A percentile compares a stretch with the other conserved stretches of the same genome.
These are phyloP conservation scores for Cyclostephanos invisitatus DNA, from an alignment of 108 stramenopile species.

Conservation along the genomic window DNA sequence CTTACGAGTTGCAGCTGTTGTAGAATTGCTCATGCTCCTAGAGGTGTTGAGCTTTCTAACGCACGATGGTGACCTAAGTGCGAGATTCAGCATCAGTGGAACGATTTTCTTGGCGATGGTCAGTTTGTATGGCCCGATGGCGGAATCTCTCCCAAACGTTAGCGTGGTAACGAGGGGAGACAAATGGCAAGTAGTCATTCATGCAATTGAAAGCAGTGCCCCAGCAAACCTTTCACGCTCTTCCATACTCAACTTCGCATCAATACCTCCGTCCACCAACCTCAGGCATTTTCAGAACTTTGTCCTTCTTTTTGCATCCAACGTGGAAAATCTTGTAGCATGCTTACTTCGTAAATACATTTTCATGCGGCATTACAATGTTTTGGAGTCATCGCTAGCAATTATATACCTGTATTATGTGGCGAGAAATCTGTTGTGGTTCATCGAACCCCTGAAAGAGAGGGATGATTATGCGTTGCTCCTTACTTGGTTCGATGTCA, in stretches of 20 bases:
- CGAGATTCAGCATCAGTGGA: constrained; percentile 37
- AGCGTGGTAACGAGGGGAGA: constrained; percentile 42
- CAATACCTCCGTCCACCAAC: background rate
- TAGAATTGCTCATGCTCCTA: constrained; percentile 40
- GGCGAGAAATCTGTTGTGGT: constrained; percentile 26
- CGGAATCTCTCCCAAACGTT: constrained; percentile 44
- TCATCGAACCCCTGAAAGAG: constrained; percentile 22
- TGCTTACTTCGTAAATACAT: constrained; percentile 22
- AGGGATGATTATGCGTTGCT: constrained; percentile 27
- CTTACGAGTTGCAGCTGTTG: constrained; percentile 31
- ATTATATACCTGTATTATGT: constrained; percentile 30
- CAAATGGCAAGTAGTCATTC: constrained; percentile 28
- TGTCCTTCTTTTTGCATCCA: constrained; percentile 41
- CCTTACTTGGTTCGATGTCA: background rate
- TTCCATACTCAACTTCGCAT: background rate
- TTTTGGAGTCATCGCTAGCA: constrained; percentile 17
- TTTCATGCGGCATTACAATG: background rate
- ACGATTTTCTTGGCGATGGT: constrained; percentile 49
- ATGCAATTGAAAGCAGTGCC: too few relatives aligned
- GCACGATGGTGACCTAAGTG: constrained; percentile 28
- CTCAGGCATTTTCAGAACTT: constrained; percentile 41
- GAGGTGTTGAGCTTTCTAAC: constrained; percentile 41
- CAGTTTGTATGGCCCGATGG: constrained; percentile 47
- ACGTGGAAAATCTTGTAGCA: constrained; percentile 33
- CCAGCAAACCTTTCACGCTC: background rate